Percentiles rank a stretch among this genome's conserved stretches.
Evolutionary conservation across 1,139 yeast genomes (phyloP).

Genomic region (Yamadazyma oceani): DNA sequence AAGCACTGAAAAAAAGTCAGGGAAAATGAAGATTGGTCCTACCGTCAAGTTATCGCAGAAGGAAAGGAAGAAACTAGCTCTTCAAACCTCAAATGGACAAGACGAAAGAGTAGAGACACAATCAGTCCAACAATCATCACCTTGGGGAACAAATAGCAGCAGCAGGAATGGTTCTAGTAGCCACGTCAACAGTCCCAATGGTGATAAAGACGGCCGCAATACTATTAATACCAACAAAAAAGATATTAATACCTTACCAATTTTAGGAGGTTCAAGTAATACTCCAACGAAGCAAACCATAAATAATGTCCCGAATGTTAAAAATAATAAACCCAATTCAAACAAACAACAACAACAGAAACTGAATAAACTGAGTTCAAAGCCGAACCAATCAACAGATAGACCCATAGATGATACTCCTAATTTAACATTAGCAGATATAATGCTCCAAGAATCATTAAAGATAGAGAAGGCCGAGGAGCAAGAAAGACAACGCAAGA

Average conservation of each 20-base stretch:
- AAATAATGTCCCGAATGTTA: background rate
- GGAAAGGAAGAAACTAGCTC: constrained; percentile 42
- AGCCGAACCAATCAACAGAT: background rate
- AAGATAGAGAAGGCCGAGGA: constrained; percentile 35
- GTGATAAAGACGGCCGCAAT: no score
- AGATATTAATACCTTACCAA: no score
- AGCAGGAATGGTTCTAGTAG: background rate
- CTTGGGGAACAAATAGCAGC: constrained; percentile 4
- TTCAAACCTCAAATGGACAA: constrained; percentile 2
- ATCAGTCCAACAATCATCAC: background rate
- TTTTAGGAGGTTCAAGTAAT: no score
- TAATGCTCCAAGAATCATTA: constrained; percentile 49
- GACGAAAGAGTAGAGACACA: background rate
- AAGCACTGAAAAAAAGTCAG: constrained; percentile 17
- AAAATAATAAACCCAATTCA: background rate
- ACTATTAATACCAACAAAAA: no score
- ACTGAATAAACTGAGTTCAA: constrained; percentile 3
- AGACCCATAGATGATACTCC: background rate
- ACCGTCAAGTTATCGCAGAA: constrained; percentile 48
- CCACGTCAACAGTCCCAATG: no score
- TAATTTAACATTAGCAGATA: constrained; percentile 30
- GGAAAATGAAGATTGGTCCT: constrained; percentile 38
- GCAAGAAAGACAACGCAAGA: constrained; percentile 33
- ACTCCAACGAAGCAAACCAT: no score
- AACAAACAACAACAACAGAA: background rate